phyloP scores from a whole-genome alignment of 441 rosid species.

The Pelargonium fulgidum region DNA sequence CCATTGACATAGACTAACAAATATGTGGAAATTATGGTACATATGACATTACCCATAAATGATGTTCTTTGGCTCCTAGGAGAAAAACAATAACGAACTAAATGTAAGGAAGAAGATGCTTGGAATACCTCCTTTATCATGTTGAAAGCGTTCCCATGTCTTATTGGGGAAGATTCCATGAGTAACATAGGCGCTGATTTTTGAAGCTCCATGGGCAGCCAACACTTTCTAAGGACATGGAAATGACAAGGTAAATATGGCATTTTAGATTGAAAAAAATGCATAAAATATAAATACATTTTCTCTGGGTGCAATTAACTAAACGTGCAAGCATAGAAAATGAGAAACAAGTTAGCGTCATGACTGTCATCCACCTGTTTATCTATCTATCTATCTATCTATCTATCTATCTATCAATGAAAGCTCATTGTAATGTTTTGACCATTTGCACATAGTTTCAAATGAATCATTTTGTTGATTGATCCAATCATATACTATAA shows the following conservation, averaged over 20 bases:
- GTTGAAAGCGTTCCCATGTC: constrained; percentile 85
- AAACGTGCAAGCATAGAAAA: neutral
- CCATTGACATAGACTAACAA: neutral
- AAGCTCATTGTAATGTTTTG: neutral
- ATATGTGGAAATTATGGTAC: neutral
- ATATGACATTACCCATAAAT: neutral
- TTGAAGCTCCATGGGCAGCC: constrained; percentile 84
- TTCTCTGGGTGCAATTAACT: neutral
- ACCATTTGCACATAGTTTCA: neutral
- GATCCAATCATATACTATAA: neutral
- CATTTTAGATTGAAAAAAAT: neutral
- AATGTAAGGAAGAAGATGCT: constrained; percentile 10
- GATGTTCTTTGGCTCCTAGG: neutral
- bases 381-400: no score
- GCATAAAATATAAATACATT: neutral
- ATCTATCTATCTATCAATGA: neutral
- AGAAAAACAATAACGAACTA: neutral
- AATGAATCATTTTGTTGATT: neutral
- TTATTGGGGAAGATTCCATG: constrained; percentile 88
- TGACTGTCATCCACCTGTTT: neutral
- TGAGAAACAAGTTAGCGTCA: neutral
- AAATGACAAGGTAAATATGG: neutral
- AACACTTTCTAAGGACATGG: constrained; percentile 51
- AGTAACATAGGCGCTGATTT: constrained; percentile 89
- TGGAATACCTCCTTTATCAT: constrained; percentile 65